These are phyloP conservation scores for Mycena pura DNA, from an alignment of 768 basidiomycete species.

Conservation along the genomic window DNA sequence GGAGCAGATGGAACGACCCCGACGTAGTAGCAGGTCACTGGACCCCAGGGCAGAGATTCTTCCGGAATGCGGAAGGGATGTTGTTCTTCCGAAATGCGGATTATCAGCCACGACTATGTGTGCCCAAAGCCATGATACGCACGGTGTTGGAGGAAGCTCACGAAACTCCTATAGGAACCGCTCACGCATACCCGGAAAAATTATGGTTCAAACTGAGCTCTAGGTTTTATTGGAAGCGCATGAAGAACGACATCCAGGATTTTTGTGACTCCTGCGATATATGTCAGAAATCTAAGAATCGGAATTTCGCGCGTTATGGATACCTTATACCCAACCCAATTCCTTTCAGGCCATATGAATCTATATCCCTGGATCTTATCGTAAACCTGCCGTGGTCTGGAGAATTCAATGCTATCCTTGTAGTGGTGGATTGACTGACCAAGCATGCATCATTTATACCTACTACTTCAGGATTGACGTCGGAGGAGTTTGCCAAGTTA, in stretches of 20 bases:
- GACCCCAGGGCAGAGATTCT: constrained; percentile 14
- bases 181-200: constrained; percentile 5
- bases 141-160: constrained; percentile 3
- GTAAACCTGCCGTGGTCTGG: constrained; percentile 30
- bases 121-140: constrained; percentile 1
- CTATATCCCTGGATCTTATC: constrained; percentile 36
- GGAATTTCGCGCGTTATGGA: background rate
- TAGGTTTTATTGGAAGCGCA: background rate
- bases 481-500: background rate
- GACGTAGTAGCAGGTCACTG: background rate
- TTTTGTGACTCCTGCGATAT: background rate
- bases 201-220: background rate
- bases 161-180: constrained; percentile 7
- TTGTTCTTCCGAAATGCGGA: constrained; percentile 24
- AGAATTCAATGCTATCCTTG: constrained; percentile 7
- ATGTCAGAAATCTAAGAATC: background rate
- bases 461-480: background rate
- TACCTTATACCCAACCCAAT: constrained; percentile 32
- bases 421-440: background rate
- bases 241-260: background rate
- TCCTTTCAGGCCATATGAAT: constrained; percentile 27
- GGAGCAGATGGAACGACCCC: background rate
- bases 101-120: constrained; percentile 19
- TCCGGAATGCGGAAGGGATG: constrained; percentile 13
- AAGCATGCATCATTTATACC: constrained; percentile 19